Base-by-base conservation (phyloP, 305 asterid genomes). In the Ilex paraguariensis region DNA sequence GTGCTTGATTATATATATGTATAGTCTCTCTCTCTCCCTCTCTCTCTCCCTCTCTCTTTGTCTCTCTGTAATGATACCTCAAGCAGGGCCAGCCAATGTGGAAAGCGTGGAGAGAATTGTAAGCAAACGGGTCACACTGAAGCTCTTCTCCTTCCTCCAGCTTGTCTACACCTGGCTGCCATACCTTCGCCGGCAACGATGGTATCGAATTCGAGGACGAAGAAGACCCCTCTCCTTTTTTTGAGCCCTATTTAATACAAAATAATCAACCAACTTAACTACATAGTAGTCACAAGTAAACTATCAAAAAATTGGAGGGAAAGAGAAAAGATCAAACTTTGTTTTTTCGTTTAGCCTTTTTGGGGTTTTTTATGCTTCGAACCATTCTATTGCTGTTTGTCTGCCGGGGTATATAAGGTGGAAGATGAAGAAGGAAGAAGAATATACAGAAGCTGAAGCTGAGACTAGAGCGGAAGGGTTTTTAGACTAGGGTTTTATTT, bases 81-180 rank as follows among this genome's bases (percentile, higher is more conserved):
- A 83, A 76, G 64, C 84, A 90, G 52, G 98, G 96, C 96, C 96
- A 93, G 39, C 97, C 96, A 78, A 90, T 71, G 71, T 90, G 79
- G 75, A 87, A 93, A 59, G 79, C 86, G 49, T 78, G 86, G 56
- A 81, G 83, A 67, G 79, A 72, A 56, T 81, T 81, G 52, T 81
- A 81, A 49, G 79, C 83, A 54, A 79, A 70, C 66, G 79, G 79
- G 58, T 81, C 83, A 56, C 83, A 81, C 68, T 87, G 96, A 60
- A 92, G 88, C 85, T 89, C 95, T 77, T 92, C 96, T 56, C 91
- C 98, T 66, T 87, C 97, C 67, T 85, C 97, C 75, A 92, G 72
- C 61, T 74, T 69, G 80, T 90, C 96, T 4, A 86, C 96, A 12
- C 96, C 96, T 0, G 97, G 98, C 64, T 82, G 93, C 96, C 96